phyloP scores from a whole-genome alignment of 169 alveolate species.

The Neospora caninum region DNA sequence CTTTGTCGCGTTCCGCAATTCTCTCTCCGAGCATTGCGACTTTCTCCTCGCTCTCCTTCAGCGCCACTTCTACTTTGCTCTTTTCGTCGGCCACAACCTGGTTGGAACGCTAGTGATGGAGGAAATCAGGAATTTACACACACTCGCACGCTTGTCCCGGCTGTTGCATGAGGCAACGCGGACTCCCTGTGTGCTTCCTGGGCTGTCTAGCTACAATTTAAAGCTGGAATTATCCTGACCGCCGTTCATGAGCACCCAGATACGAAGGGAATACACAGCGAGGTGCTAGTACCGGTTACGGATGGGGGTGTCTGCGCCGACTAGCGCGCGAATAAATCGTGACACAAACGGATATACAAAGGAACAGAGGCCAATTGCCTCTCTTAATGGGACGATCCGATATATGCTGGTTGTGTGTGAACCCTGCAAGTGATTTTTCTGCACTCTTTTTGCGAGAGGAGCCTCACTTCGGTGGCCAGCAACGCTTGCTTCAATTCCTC shows the following conservation, averaged over 20 bases:
- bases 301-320: no score
- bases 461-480: neutral
- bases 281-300: no score
- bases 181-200: neutral
- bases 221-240: no score
- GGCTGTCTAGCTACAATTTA: no score
- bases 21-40: neutral
- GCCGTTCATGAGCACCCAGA: no score
- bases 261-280: no score
- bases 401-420: no score
- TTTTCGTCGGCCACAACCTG: slow-evolving; percentile 1
- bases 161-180: neutral
- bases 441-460: neutral
- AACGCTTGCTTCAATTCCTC: neutral
- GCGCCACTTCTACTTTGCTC: neutral
- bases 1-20: slow-evolving; percentile 33
- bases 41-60: slow-evolving; percentile 34
- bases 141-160: neutral
- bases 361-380: no score
- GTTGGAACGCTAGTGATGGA: neutral
- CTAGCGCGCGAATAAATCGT: no score
- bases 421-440: no score
- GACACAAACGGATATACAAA: no score
- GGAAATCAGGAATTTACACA: neutral
- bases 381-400: no score